These are phyloP conservation scores for barley (Hordeum vulgare) DNA, from an alignment of 176 grass and related monocot species.

Conservation along the genomic window MorexV3_pseudomolecules_assembly NC_058523.1:101185791-101186290, in stretches of 20 bases:
- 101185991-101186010: neutral
- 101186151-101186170: slow-evolving; percentile 96
- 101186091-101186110: slow-evolving; percentile 88
- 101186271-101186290: neutral
- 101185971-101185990: slow-evolving; percentile 76
- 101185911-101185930: slow-evolving; percentile 93
- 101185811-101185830: slow-evolving; percentile 94
- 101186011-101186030: slow-evolving; percentile 17
- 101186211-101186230: neutral
- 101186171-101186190: slow-evolving; percentile 50
- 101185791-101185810: slow-evolving; percentile 21
- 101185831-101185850: slow-evolving; percentile 86
- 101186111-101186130: slow-evolving; percentile 90
- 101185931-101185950: slow-evolving; percentile 97
- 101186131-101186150: slow-evolving; percentile 99
- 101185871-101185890: slow-evolving; percentile 94
- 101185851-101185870: slow-evolving; percentile 82
- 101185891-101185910: slow-evolving; percentile 99
- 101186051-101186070: slow-evolving; percentile 95
- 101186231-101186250: neutral
- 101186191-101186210: slow-evolving; percentile 12
- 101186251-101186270: neutral
- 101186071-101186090: slow-evolving; percentile 91
- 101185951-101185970: slow-evolving; percentile 95
- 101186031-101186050: slow-evolving; percentile 25